A percentile compares a stretch with the other conserved stretches of the same genome.
These are phyloP conservation scores for Physaria fendleri DNA, from an alignment of 345 rosid genomes.

Conservation along the genomic window DNA sequence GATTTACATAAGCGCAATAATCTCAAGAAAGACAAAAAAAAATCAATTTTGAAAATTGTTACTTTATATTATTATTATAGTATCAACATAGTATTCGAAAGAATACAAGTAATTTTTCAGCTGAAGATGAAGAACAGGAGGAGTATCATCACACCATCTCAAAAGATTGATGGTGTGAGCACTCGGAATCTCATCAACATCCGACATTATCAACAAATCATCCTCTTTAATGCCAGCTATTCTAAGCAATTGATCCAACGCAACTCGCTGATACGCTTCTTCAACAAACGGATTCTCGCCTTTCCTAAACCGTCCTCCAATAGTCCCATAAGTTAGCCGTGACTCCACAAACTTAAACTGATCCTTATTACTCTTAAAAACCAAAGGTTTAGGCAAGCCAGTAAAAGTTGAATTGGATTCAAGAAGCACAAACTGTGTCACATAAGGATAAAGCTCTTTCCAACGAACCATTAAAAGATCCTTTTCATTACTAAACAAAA, in stretches of 20 bases:
- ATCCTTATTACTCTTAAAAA: constrained; percentile 47
- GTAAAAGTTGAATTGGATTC: constrained; percentile 89
- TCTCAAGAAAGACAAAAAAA: neutral
- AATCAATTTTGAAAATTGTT: neutral
- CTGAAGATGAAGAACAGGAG: constrained; percentile 76
- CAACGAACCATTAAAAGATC: constrained; percentile 73
- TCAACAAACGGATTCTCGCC: constrained; percentile 88
- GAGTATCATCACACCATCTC: constrained; percentile 88
- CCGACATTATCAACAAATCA: constrained; percentile 93
- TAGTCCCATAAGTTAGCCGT: constrained; percentile 67
- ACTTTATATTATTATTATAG: neutral
- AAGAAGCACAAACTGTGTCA: constrained; percentile 77
- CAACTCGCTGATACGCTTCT: constrained; percentile 86
- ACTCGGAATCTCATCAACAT: constrained; percentile 93
- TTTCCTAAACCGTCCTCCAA: constrained; percentile 75
- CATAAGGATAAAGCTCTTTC: constrained; percentile 79
- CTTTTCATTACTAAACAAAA: constrained; percentile 67
- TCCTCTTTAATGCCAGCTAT: constrained; percentile 84
- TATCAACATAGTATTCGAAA: constrained; percentile 57
- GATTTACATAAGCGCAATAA: too few relatives aligned
- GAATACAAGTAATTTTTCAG: constrained; percentile 78
- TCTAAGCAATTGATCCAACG: constrained; percentile 62
- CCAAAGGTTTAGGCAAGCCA: constrained; percentile 55
- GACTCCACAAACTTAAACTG: constrained; percentile 59
- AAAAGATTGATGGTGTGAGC: constrained; percentile 81